Evolutionary conservation across 257 asterid species (phyloP), one percentile per base, ranked within the genome.

Genomic region (Catharanthus roseus): DNA sequence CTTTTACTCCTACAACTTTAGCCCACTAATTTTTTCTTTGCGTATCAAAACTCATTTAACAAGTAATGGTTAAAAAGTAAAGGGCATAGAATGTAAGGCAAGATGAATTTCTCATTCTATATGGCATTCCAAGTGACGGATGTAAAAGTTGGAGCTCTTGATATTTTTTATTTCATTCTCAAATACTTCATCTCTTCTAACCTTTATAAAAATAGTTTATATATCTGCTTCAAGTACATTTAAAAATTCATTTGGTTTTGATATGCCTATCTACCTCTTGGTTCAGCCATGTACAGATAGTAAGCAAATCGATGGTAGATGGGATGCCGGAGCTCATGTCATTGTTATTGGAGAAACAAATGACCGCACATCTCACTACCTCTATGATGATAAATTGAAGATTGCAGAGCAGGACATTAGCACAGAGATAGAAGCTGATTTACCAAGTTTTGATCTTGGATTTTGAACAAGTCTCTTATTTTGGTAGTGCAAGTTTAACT

Each of bases 371-470:
- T 69, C 82, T 47, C 77, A 38, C 61, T 70, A 36, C 57, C 67
- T n/a, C 34, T 72, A 74, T 69, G 78, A 54, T 51, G 55, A 38
- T 26, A 66, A 65, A 10, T 78, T 60, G 51, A 70, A 68, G 50
- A 72, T 49, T 77, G 62, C 68, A 21, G 47, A 72, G 77, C 78
- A 65, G 54, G 78, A 78, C 50, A 71, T 45, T 57, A 33, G 50
- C 65, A 45, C 73, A 23, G 53, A 51, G 66, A 81, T 72, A 75
- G 72, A 69, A 69, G 80, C 77, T 7, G 89, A 85, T 7, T 70
- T 79, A 66, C 96, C 96, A 16, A 85, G 90, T 79, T 92, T 90
- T 71, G 93, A 92, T 82, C 97, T 92, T 78, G 97, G 97, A 74
- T 72, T 90, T 80, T 92, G 87, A 71, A 15, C 53, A 47, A 47